phyloP scores from a whole-genome alignment of 352 stramenopile genomes.

The Elongisporangium prolatum region DNA sequence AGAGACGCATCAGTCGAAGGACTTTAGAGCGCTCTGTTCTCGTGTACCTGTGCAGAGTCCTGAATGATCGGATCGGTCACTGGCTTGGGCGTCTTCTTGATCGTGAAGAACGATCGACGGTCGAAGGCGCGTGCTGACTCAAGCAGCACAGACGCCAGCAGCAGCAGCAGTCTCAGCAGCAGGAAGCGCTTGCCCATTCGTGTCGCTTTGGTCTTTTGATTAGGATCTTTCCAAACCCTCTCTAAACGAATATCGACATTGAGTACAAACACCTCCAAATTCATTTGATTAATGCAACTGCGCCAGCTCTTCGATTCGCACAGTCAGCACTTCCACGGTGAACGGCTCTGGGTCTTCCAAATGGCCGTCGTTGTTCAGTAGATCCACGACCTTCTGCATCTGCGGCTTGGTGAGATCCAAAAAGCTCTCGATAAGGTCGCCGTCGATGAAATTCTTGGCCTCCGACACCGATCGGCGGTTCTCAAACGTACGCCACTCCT shows the following conservation, averaged over 20 bases:
- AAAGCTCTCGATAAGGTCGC: constrained; percentile 94
- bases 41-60: constrained; percentile 38
- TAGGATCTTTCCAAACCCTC: background rate
- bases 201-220: background rate
- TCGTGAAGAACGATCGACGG: constrained; percentile 24
- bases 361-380: constrained; percentile 88
- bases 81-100: constrained; percentile 13
- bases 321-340: constrained; percentile 64
- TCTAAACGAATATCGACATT: background rate
- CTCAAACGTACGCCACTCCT: constrained; percentile 91
- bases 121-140: constrained; percentile 2
- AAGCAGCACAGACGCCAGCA: constrained; percentile 1
- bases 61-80: constrained; percentile 35
- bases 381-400: constrained; percentile 88
- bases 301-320: constrained; percentile 68
- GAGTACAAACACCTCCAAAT: background rate
- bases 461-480: constrained; percentile 82
- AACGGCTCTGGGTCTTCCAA: constrained; percentile 55
- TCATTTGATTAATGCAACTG: constrained; percentile 54
- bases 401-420: constrained; percentile 90
- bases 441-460: constrained; percentile 94
- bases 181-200: background rate
- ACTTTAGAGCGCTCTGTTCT: no score
- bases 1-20: background rate
- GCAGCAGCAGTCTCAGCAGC: constrained; percentile 1